Evolutionary conservation across 495 filamentous ascomycete genomes (phyloP), one percentile per base, ranked within the genome.

Genomic region (Aspergillus saccharolyticus): DNA sequence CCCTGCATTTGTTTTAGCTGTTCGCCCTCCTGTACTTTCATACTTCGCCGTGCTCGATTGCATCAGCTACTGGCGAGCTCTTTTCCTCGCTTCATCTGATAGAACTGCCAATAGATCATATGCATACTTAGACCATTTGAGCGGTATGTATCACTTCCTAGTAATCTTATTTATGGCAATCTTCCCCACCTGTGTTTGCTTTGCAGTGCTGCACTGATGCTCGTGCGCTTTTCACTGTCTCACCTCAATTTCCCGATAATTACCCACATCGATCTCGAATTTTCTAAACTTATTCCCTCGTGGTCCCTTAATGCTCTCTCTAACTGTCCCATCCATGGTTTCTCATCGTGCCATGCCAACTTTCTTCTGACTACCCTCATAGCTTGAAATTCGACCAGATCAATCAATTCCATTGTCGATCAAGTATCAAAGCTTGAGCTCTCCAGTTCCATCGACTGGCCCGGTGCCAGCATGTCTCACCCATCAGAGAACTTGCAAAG

Each of bases 381-480:
- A 39, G 33, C 10, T 39, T 10, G 33, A 39, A 15, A 39, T 5
- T 39, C 19, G 22, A 24, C 21, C 19, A 39, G n/a, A 6, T 50
- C 14, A 21, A 50, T 28, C 20, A 15, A 28, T 50, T 18, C 22
- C 15, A n/a, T 16, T 17, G 4, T 30, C 47, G 7, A 30, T 17
- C 24, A 28, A 9, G 25, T 28, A 28, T 9, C 25, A 3, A 7
- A 17, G 24, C 9, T 50, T 25, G 6, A 50, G 47, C 24, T 25
- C 15, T 6, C 7, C 12, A 1, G 33, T 30, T 28, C 42, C 50
- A 43, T 39, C 52, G 4, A 58, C 52, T 66, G 69, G 68, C 72
- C 70, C 65, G 71, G 63, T 61, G 66, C 71, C 71, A 72, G 48
- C 43, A 85, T 85, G 83, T 74, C 78, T 14, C 77, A 76, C n/a